Evolutionary conservation across 352 stramenopile species (phyloP).

Genomic region (Phytophthora tentaculata): DNA sequence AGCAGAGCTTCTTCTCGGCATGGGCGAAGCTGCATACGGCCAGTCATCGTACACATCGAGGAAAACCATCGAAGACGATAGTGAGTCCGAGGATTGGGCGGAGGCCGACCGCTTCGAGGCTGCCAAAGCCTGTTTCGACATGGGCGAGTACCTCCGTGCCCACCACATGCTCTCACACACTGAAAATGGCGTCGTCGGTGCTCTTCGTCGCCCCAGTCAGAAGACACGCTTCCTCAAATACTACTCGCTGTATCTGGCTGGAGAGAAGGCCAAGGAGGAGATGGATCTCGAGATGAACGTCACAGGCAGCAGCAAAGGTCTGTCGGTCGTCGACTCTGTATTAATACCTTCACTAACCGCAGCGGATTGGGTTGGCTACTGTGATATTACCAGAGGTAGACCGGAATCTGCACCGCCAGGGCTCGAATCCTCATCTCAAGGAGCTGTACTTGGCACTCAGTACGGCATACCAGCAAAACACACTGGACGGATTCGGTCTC

Average conservation of each 20-base stretch:
- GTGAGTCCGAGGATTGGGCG: conserved; percentile 24
- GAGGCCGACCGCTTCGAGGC: conserved; percentile 64
- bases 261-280: conserved; percentile 85
- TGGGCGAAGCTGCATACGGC: conserved; percentile 48
- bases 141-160: conserved; percentile 77
- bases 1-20: conserved; percentile 76
- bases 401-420: conserved; percentile 46
- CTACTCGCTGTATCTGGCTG: conserved; percentile 82
- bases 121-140: conserved; percentile 71
- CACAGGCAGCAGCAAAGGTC: conserved; percentile 50
- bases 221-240: conserved; percentile 74
- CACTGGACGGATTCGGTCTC: conserved; percentile 76
- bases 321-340: background rate
- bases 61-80: conserved; percentile 8
- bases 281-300: conserved; percentile 78
- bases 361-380: conserved; percentile 9
- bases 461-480: conserved; percentile 50
- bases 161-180: conserved; percentile 56
- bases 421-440: conserved; percentile 74
- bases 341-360: background rate
- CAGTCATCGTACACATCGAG: background rate
- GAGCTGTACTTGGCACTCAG: conserved; percentile 69
- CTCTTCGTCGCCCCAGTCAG: conserved; percentile 21
- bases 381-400: conserved; percentile 35
- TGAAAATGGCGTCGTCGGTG: background rate